phyloP scores from a whole-genome alignment of 495 filamentous ascomycete species.

The Penicillium bialowiezense region DNA sequence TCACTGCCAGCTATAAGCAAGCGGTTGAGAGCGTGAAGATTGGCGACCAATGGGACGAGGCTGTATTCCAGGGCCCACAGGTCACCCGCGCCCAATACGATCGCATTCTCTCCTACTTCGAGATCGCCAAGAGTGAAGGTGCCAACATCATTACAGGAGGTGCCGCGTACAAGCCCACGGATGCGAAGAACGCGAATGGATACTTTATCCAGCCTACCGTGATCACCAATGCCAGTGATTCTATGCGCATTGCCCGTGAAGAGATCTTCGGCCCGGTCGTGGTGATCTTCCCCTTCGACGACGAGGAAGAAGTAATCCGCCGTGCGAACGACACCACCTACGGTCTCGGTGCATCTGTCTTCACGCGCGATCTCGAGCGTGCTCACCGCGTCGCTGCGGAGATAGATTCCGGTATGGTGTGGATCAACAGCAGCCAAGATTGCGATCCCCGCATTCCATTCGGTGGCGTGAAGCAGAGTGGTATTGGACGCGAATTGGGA shows the following conservation, averaged over 20 bases:
- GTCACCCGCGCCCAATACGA: slow-evolving; percentile 85
- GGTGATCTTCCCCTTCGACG: slow-evolving; percentile 73
- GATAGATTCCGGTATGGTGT: slow-evolving; percentile 94
- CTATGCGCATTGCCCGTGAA: slow-evolving; percentile 65
- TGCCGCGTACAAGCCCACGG: slow-evolving; percentile 56
- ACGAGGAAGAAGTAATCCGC: slow-evolving; percentile 76
- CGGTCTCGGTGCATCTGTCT: slow-evolving; percentile 82
- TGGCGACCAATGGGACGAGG: slow-evolving; percentile 77
- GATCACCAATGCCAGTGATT: slow-evolving; percentile 65
- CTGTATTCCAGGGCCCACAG: slow-evolving; percentile 84
- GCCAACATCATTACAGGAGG: slow-evolving; percentile 75
- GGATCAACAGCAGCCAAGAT: slow-evolving; percentile 85
- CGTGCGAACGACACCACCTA: slow-evolving; percentile 86
- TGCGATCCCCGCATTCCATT: slow-evolving; percentile 74
- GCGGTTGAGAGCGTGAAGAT: slow-evolving; percentile 64
- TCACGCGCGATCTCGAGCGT: slow-evolving; percentile 73
- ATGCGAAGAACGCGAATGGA: slow-evolving; percentile 50
- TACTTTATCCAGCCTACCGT: slow-evolving; percentile 72
- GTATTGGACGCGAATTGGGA: slow-evolving; percentile 84
- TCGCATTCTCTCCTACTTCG: slow-evolving; percentile 72
- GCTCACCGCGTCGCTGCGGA: slow-evolving; percentile 79
- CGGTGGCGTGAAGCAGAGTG: slow-evolving; percentile 92
- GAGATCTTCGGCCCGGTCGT: slow-evolving; percentile 91
- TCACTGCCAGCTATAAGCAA: slow-evolving; percentile 69
- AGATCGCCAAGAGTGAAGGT: slow-evolving; percentile 75